A percentile compares a stretch with the other conserved stretches of the same genome.
Evolutionary conservation across 805 yeast species (phyloP).

Genomic region (Cephaloascus fragrans): DNA sequence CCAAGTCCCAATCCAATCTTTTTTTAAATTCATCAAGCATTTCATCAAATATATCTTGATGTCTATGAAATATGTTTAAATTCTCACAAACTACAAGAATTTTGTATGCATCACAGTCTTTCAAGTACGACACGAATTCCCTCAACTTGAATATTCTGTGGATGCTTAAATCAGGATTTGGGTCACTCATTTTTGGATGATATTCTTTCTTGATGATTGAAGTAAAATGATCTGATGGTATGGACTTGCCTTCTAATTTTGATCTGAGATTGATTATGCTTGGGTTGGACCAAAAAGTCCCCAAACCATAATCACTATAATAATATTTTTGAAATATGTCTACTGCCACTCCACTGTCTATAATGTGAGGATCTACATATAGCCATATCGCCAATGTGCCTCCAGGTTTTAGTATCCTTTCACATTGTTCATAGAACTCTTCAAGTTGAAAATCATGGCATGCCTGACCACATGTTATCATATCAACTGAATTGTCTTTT

Average conservation of each 20-base stretch:
- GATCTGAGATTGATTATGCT: constrained; percentile 32
- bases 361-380: constrained; percentile 63
- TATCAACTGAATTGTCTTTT: constrained; percentile 34
- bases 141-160: constrained; percentile 12
- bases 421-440: constrained; percentile 38
- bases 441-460: constrained; percentile 75
- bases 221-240: constrained; percentile 14
- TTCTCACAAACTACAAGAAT: no score
- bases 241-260: constrained; percentile 26
- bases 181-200: constrained; percentile 11
- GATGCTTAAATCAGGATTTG: neutral
- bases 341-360: constrained; percentile 43
- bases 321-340: constrained; percentile 40
- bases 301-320: constrained; percentile 40
- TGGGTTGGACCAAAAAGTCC: constrained; percentile 34
- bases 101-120: constrained; percentile 14
- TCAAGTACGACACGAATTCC: constrained; percentile 23
- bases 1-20: constrained; percentile 35
- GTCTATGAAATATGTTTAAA: constrained; percentile 26
- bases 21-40: constrained; percentile 32
- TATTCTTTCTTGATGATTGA: constrained; percentile 17
- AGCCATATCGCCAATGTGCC: constrained; percentile 77
- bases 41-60: constrained; percentile 37
- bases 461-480: constrained; percentile 75
- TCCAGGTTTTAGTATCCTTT: constrained; percentile 38